These are phyloP conservation scores for Aspergillus candidus DNA, from an alignment of 2,329 filamentous ascomycete genomes.

Conservation along the genomic window DNA sequence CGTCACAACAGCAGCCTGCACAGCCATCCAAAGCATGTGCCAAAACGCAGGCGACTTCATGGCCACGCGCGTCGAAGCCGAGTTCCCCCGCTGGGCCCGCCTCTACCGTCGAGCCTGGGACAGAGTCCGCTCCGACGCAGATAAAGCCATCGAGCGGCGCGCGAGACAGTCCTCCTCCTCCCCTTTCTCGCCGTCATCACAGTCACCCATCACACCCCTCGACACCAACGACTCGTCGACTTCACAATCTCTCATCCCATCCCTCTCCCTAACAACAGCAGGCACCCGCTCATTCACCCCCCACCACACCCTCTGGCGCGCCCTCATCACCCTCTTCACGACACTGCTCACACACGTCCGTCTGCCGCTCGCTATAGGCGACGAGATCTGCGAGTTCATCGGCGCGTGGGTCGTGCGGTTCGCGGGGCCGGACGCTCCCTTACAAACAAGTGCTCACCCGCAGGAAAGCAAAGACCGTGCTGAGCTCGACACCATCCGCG, in stretches of 20 bases:
- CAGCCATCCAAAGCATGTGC: constrained; percentile 64
- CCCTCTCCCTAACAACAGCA: constrained; percentile 13
- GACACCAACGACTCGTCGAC: neutral
- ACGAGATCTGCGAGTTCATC: constrained; percentile 37
- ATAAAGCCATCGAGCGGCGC: constrained; percentile 30
- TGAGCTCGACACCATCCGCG: constrained; percentile 21
- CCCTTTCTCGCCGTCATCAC: neutral
- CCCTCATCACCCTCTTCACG: constrained; percentile 33
- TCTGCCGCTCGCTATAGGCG: constrained; percentile 34
- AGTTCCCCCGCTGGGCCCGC: constrained; percentile 48
- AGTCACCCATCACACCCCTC: neutral
- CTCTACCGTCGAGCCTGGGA: constrained; percentile 37
- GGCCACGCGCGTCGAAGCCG: constrained; percentile 63
- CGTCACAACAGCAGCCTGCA: constrained; percentile 63
- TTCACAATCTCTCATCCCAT: constrained; percentile 11
- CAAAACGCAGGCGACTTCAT: constrained; percentile 74
- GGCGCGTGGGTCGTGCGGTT: constrained; percentile 32
- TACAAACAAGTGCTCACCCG: neutral
- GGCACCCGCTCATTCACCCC: constrained; percentile 31
- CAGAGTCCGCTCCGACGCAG: constrained; percentile 32
- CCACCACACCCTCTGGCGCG: constrained; percentile 36
- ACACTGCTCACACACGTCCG: constrained; percentile 35
- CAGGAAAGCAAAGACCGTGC: neutral
- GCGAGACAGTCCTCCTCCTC: constrained; percentile 10
- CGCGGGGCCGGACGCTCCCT: constrained; percentile 29